Base-by-base conservation (phyloP, 164 flowering plant genomes). In the Vitis labrusca region DNA sequence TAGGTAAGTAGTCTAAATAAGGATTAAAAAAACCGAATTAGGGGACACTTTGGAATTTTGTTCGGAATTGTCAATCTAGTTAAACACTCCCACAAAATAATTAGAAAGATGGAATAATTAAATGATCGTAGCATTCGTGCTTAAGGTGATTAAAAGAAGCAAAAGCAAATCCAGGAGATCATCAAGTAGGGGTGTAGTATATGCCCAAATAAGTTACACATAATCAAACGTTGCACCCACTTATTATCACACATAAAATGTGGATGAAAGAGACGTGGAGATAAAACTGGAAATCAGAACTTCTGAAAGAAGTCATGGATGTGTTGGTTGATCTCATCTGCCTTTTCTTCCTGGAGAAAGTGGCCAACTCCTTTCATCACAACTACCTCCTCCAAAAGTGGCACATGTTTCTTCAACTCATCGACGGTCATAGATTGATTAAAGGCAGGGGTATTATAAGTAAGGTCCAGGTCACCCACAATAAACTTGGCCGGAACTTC, bases 341-440 rank as follows among this genome's bases (percentile, higher is more conserved):
- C 69, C 67, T 68, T 86, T 59, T 86, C 94, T 55, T 88, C 66
- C 15, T 87, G 70, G 67, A 81, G 62, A 73, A 88, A 91, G 61
- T 91, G 97, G 14, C 62, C 96, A 2, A 75, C 91, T 19, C 88
- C 92, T 78, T 84, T 78, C 74, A 88, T 61, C n/a, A 90, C 74
- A 16, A 90, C 89, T 0, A 83, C 82, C 27, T 88, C 92, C 70
- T 90, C 58, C 66, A 88, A 63, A 50, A 77, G 53, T 3, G 91
- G 96, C 64, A 87, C 96, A 69, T 77, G 73, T 59, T 59, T 82
- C 73, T 85, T 81, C 70, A 88, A 77, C 57, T 81, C 85, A 4
- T 82, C 91, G 0, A 71, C 73, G 63, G 83, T 77, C 59, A 90
- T 75, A 61, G 78, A 87, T 0, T 88, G 86, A 61, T 87, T 79